A percentile compares a stretch with the other conserved stretches of the same genome.
Conservation (phyloP, 2,329 filamentous ascomycete genomes). For the Hymenotorrendiella dingleyae region DNA sequence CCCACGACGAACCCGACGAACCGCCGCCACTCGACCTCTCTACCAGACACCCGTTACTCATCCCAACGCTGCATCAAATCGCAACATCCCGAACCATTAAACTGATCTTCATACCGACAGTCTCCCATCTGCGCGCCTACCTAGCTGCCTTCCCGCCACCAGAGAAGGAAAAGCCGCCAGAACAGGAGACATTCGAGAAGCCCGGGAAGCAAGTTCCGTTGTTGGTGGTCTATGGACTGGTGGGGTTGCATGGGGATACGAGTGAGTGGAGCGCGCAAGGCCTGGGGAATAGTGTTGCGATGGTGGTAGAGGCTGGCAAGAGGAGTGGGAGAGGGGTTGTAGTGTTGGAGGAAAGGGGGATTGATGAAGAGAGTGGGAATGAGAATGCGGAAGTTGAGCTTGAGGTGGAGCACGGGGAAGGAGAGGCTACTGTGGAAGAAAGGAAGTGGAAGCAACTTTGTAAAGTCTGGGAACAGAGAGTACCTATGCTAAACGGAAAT, state of each 20-base stretch:
- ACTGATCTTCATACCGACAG: conserved; percentile 66
- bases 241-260: conserved; percentile 60
- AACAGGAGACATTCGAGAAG: conserved; percentile 12
- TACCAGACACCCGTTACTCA: conserved; percentile 41
- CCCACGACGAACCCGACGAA: conserved; percentile 11
- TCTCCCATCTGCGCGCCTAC: conserved; percentile 72
- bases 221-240: conserved; percentile 59
- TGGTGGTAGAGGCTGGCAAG: conserved; percentile 54
- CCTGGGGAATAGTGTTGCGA: conserved; percentile 55
- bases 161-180: neutral
- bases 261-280: conserved; percentile 74
- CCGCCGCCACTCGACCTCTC: conserved; percentile 11
- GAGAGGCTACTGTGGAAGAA: conserved; percentile 5
- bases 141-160: conserved; percentile 44
- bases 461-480: conserved; percentile 41
- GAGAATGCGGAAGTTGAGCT: conserved; percentile 32
- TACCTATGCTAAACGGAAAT: conserved; percentile 58
- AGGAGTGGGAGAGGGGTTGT: conserved; percentile 39
- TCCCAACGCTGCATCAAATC: conserved; percentile 62
- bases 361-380: conserved; percentile 25
- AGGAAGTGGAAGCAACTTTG: conserved; percentile 16
- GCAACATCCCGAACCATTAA: conserved; percentile 63
- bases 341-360: conserved; percentile 38
- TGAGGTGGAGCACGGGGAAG: conserved; percentile 23
- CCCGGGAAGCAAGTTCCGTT: conserved; percentile 32